Base-by-base conservation (phyloP, 2,329 filamentous ascomycete species). In the Teratosphaeria nubilosa region DNA sequence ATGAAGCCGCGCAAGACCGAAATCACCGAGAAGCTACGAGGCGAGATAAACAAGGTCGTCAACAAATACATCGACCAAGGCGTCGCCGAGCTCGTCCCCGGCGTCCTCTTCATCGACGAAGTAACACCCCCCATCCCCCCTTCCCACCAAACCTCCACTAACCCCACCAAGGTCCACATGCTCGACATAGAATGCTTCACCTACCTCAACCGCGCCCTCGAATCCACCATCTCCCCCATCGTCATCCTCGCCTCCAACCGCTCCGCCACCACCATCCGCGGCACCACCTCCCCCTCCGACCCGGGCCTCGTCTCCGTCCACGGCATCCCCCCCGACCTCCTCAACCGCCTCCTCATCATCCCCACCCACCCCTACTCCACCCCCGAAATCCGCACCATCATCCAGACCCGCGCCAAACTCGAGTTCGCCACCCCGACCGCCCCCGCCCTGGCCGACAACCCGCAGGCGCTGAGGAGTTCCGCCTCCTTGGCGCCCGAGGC, bases 1-100 rank as follows among this genome's bases (percentile, higher is more conserved):
- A 96, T 97, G 91, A 97, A 97, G 82, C 94, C 94, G 62, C 95
- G 95, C 80, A 96, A 96, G 86, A 99, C 94, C 5, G 94, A 99
- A 74, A 97, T 99, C 70, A 99, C 94, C 31, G 94, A 99, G 76
- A 99, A 99, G 79, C 79, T 99, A 70, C 85, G 94, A 60, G 80
- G 84, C 58, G 94, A 99, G 78, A 97, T 99, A 78, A 96, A 99
- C 83, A 97, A 97, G 78, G 92, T 99, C 31, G 94, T 99, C 65
- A 96, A 91, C 81, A 91, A 92, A 75, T 99, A 97, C 76, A 99
- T 99, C 66, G 94, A 97, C 72, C 92, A 97, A 77, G 94, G 94
- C 62, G 91, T 97, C 32, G 94, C 94, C 6, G 94, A 99, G 77
- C 83, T 99, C 59, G 91, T 99, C n/a, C 94, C 94, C 1, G 94